Evolutionary conservation across 371 early-diverging fungal species (phyloP).

Genomic region (Scutellospora calospora): DNA sequence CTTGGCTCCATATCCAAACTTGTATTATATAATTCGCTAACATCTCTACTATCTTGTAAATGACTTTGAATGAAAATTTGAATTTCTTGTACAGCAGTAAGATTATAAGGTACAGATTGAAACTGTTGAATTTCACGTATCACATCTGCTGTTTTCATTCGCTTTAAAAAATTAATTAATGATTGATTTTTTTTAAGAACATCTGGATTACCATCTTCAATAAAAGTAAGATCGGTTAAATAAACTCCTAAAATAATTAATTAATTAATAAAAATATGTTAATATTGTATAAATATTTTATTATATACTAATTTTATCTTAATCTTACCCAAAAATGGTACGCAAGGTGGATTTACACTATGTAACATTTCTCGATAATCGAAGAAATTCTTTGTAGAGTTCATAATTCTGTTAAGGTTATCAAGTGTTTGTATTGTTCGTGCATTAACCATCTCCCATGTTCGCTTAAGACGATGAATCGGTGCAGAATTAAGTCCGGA

Average conservation of each 20-base stretch:
- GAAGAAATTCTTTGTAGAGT: constrained; percentile 81
- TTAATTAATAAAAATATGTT: neutral
- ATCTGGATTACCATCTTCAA: constrained; percentile 90
- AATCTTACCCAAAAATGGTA: constrained; percentile 78
- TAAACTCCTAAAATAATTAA: constrained; percentile 77
- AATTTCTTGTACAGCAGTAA: constrained; percentile 82
- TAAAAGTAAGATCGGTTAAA: constrained; percentile 91
- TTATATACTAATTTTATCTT: neutral
- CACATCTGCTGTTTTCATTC: constrained; percentile 86
- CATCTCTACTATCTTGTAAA: constrained; percentile 61
- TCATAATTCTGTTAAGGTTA: constrained; percentile 75
- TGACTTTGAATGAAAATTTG: constrained; percentile 77
- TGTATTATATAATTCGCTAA: constrained; percentile 71
- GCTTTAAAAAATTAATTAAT: constrained; percentile 92
- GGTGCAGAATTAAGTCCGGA: constrained; percentile 91
- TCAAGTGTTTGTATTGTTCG: constrained; percentile 59
- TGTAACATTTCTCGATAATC: constrained; percentile 87
- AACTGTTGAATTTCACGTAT: constrained; percentile 92
- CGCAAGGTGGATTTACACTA: constrained; percentile 87
- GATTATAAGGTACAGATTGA: constrained; percentile 82
- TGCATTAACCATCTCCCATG: constrained; percentile 74
- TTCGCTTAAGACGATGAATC: constrained; percentile 87
- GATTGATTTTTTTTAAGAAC: constrained; percentile 60
- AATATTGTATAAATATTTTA: neutral
- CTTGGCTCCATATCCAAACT: constrained; percentile 86